These are phyloP conservation scores for Aspergillus haitiensis DNA, from an alignment of 495 filamentous ascomycete species.

Conservation along the genomic window DNA sequence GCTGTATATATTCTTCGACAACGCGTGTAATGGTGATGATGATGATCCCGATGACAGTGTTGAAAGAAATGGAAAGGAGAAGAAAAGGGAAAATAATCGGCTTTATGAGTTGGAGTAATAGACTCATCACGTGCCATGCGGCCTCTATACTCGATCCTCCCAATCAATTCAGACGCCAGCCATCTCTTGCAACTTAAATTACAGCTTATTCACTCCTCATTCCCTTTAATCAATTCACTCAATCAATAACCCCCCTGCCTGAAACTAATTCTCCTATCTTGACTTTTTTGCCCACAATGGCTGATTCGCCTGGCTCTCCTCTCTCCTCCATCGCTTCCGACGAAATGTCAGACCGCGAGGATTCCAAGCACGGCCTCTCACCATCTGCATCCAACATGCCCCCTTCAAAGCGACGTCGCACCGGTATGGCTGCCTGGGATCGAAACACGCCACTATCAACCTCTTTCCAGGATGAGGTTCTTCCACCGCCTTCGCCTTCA, in stretches of 20 bases:
- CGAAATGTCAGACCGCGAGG: constrained; percentile 51
- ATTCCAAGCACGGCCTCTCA: constrained; percentile 47
- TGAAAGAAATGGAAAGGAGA: not conserved
- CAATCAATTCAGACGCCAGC: constrained; percentile 16
- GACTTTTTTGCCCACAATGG: constrained; percentile 33
- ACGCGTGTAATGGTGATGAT: too few relatives aligned
- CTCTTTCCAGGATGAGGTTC: constrained; percentile 37
- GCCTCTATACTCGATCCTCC: constrained; percentile 27
- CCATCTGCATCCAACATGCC: constrained; percentile 47
- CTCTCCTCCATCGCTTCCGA: constrained; percentile 53
- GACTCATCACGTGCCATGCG: constrained; percentile 33
- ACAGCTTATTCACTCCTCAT: constrained; percentile 12
- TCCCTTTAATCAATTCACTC: constrained; percentile 13
- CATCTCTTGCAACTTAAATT: too few relatives aligned
- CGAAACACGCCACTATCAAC: constrained; percentile 50
- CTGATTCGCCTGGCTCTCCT: constrained; percentile 51
- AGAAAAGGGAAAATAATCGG: constrained; percentile 10
- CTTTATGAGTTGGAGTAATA: constrained; percentile 16
- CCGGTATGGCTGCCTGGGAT: constrained; percentile 50
- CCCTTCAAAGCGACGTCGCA: constrained; percentile 54
- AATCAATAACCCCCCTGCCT: constrained; percentile 6
- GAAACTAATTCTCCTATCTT: not conserved
- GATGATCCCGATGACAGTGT: constrained; percentile 2
- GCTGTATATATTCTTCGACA: too few relatives aligned
- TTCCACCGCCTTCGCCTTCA: constrained; percentile 43